These are phyloP conservation scores for Rhinocladiella mackenziei DNA, from an alignment of 2,329 filamentous ascomycete genomes.

Conservation along the genomic window DNA sequence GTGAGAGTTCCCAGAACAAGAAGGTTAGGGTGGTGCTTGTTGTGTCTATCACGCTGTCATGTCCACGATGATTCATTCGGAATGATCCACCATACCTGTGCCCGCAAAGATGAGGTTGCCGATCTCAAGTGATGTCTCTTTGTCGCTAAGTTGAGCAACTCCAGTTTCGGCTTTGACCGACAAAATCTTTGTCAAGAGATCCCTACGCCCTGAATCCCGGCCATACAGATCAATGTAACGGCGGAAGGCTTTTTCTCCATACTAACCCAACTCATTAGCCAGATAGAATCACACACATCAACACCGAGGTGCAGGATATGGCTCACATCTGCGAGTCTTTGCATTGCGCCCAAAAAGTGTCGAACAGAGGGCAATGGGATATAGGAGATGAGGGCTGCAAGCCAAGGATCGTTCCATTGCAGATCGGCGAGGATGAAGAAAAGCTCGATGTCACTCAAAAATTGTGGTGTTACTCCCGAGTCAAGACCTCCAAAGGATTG, in stretches of 20 bases:
- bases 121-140: constrained; percentile 11
- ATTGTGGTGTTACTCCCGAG: constrained; percentile 3
- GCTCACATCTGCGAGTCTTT: constrained; percentile 6
- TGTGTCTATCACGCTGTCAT: constrained; percentile 35
- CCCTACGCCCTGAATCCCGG: constrained; percentile 10
- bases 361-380: constrained; percentile 1
- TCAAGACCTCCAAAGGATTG: constrained; percentile 12
- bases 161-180: constrained; percentile 5
- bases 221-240: constrained; percentile 11
- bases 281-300: no score
- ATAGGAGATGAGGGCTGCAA: not conserved
- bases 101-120: constrained; percentile 17
- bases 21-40: constrained; percentile 36
- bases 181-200: constrained; percentile 18
- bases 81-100: constrained; percentile 12
- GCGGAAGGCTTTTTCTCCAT: constrained; percentile 10
- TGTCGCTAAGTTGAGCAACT: constrained; percentile 3
- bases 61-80: no score
- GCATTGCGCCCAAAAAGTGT: constrained; percentile 5
- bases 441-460: constrained; percentile 8
- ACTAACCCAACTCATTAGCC: no score
- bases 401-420: constrained; percentile 8
- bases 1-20: constrained; percentile 29
- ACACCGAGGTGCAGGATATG: no score
- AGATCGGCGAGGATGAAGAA: constrained; percentile 10